A percentile compares a stretch with the other conserved stretches of the same genome.
These are phyloP conservation scores for Podaxis pistillaris DNA, from an alignment of 768 basidiomycete genomes.

Conservation along the genomic window DNA sequence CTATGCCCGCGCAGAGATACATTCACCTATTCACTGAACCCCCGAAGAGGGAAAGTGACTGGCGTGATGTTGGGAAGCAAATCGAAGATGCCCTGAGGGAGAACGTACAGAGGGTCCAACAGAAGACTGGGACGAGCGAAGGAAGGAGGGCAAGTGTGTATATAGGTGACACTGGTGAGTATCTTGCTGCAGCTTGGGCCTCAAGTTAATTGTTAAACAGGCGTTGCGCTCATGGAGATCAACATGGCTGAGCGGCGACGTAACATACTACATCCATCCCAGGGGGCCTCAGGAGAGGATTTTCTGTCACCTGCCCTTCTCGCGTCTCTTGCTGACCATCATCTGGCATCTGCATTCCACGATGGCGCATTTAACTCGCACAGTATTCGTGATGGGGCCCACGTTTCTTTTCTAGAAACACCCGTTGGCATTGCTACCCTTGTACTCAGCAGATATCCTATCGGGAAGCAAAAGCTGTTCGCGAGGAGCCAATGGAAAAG, in stretches of 20 bases:
- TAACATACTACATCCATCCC: background rate
- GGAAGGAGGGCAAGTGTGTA: conserved; percentile 24
- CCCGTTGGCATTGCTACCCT: conserved; percentile 37
- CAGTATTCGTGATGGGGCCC: conserved; percentile 15
- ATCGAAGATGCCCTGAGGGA: conserved; percentile 24
- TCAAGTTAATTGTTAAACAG: conserved; percentile 13
- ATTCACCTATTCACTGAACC: conserved; percentile 21
- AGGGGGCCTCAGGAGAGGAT: background rate
- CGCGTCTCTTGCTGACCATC: conserved; percentile 19
- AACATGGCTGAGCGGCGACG: conserved; percentile 18
- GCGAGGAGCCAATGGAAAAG: background rate
- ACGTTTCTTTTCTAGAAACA: conserved; percentile 40
- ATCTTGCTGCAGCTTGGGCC: background rate
- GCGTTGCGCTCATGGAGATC: conserved; percentile 27
- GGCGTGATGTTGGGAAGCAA: conserved; percentile 21
- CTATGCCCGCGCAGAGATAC: conserved; percentile 9
- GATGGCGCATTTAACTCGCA: conserved; percentile 15
- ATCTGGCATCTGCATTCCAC: conserved; percentile 21
- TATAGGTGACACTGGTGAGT: conserved; percentile 25
- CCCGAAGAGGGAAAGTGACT: conserved; percentile 19
- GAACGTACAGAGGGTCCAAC: conserved; percentile 25
- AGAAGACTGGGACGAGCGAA: conserved; percentile 14
- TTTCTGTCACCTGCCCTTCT: conserved; percentile 18
- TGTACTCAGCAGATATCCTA: conserved; percentile 26
- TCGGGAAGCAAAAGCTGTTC: conserved; percentile 1